Conservation (phyloP, 768 basidiomycete genomes). For the Calocybe indica region DNA sequence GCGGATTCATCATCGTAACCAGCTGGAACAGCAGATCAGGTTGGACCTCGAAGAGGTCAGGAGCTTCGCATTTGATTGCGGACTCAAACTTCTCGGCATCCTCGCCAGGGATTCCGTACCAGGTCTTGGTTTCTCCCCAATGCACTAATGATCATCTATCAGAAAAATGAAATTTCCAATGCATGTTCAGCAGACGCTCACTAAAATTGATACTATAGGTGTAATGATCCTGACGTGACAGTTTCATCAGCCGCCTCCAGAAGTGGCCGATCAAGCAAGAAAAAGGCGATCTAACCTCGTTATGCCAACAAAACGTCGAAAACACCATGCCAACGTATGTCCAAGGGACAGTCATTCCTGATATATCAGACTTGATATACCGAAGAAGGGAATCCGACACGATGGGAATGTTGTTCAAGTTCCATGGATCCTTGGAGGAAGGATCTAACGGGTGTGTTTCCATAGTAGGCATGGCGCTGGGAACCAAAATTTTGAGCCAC, state of each 20-base stretch:
- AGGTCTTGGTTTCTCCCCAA: slow-evolving; percentile 99
- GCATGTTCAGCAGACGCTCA: slow-evolving; percentile 35
- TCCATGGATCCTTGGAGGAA: slow-evolving; percentile 93
- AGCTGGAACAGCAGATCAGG: slow-evolving; percentile 96
- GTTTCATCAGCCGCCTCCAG: neutral
- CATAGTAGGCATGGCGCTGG: slow-evolving; percentile 90
- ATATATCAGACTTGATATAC: slow-evolving; percentile 98
- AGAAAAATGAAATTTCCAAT: slow-evolving; percentile 11
- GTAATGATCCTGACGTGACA: slow-evolving; percentile 75
- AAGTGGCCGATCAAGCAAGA: neutral
- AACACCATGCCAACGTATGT: slow-evolving; percentile 99
- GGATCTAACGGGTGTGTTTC: slow-evolving; percentile 88
- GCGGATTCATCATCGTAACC: slow-evolving; percentile 95
- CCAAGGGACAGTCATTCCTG: slow-evolving; percentile 99
- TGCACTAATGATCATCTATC: slow-evolving; percentile 58
- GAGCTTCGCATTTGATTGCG: slow-evolving; percentile 91
- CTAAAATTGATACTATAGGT: slow-evolving; percentile 95
- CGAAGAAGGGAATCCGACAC: slow-evolving; percentile 88
- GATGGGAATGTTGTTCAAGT: slow-evolving; percentile 96
- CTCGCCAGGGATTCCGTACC: slow-evolving; percentile 97
- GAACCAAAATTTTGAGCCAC: slow-evolving; percentile 3
- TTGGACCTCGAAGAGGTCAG: slow-evolving; percentile 96
- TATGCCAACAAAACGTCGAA: slow-evolving; percentile 99
- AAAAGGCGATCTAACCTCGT: slow-evolving; percentile 55
- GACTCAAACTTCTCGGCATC: slow-evolving; percentile 96